These are phyloP conservation scores for Narthecium ossifragum DNA, from an alignment of 106 monocot genomes.

Conservation along the genomic window DNA sequence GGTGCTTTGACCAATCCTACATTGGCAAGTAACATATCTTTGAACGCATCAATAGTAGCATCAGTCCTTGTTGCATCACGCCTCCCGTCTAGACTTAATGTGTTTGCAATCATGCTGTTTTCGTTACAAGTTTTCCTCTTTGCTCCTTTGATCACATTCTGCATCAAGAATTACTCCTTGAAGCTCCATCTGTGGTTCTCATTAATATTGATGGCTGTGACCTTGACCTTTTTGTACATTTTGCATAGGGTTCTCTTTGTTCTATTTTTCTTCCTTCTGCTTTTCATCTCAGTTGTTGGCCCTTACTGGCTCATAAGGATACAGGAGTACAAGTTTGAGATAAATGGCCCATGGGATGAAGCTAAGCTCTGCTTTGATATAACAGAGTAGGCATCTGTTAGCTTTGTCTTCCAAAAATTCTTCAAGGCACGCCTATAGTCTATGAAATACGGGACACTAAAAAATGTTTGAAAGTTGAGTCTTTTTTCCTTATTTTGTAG, in stretches of 20 bases:
- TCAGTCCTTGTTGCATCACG: slow-evolving; percentile 92
- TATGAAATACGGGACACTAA: too few species aligned
- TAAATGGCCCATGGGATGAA: slow-evolving; percentile 99
- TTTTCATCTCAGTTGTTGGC: slow-evolving; percentile 70
- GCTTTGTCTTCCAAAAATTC: too few species aligned
- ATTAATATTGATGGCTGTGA: slow-evolving; percentile 43
- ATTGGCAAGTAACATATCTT: slow-evolving; percentile 62
- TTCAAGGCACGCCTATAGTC: too few species aligned
- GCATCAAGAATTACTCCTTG: slow-evolving; percentile 65
- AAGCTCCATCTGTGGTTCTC: slow-evolving; percentile 55
- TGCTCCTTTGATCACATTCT: slow-evolving; percentile 48
- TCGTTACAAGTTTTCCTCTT: slow-evolving; percentile 92
- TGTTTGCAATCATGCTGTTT: slow-evolving; percentile 84
- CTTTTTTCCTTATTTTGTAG: too few species aligned
- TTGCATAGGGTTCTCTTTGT: slow-evolving; percentile 60
- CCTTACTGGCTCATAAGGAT: slow-evolving; percentile 96
- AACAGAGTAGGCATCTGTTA: too few species aligned
- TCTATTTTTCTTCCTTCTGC: slow-evolving; percentile 43
- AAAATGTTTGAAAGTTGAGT: too few species aligned
- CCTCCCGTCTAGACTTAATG: slow-evolving; percentile 79
- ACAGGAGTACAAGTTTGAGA: slow-evolving; percentile 99
- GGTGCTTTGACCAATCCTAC: slow-evolving; percentile 59
- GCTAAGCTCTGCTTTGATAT: slow-evolving; percentile 99
- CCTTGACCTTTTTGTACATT: slow-evolving; percentile 43
- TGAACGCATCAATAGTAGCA: slow-evolving; percentile 92